Conservation (phyloP, 2,329 filamentous ascomycete species). For the Ophiobolus disseminans region DNA sequence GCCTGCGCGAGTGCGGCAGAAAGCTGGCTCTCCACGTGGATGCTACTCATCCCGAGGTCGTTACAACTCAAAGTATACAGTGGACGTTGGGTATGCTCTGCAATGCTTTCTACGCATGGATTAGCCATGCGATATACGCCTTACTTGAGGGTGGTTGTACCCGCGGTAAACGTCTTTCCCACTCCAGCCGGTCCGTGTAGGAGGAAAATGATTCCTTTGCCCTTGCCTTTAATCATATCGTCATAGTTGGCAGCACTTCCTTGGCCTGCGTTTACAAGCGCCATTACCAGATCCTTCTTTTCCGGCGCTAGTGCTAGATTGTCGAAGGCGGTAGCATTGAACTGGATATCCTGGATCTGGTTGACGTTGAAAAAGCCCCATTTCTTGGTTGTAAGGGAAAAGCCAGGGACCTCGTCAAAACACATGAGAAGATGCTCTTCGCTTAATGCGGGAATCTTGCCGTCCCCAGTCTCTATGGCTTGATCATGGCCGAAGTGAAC, state of each 20-base stretch:
- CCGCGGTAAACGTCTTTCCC: constrained; percentile 34
- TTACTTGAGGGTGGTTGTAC: background rate
- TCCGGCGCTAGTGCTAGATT: background rate
- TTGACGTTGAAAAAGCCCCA: background rate
- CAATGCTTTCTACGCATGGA: constrained; percentile 13
- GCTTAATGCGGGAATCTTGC: background rate
- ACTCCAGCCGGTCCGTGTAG: constrained; percentile 31
- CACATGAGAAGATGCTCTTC: background rate
- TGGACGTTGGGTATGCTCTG: constrained; percentile 19
- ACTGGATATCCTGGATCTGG: background rate
- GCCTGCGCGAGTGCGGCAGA: constrained; percentile 21
- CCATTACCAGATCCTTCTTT: background rate
- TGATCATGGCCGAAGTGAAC: no score
- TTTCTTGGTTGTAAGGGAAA: background rate
- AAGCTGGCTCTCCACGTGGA: constrained; percentile 1
- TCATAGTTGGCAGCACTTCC: background rate
- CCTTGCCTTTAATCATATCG: constrained; percentile 23
- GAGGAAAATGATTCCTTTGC: constrained; percentile 29
- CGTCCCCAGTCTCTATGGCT: background rate
- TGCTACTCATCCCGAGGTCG: background rate
- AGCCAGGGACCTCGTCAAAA: background rate
- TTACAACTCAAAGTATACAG: constrained; percentile 14
- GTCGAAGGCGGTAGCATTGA: background rate
- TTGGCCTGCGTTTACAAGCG: background rate
- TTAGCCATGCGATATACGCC: background rate